Conservation (phyloP, 441 rosid species). For the Brassica hybrid region DNA sequence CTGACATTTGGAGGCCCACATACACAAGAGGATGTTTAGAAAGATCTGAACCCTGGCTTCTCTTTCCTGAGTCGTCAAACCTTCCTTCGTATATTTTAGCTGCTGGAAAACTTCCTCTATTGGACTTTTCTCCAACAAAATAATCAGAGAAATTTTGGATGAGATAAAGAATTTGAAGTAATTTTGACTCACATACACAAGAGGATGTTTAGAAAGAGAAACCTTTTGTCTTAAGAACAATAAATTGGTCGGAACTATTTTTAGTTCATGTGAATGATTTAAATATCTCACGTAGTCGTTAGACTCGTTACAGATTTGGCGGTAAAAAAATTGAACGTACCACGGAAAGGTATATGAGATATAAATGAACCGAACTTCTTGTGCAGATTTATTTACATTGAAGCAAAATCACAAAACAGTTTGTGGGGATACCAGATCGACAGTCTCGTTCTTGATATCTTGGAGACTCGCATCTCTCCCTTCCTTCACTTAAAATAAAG, state of each 20-base stretch:
- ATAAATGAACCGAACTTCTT: slow-evolving; percentile 10
- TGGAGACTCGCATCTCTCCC: slow-evolving; percentile 43
- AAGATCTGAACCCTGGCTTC: slow-evolving; percentile 52
- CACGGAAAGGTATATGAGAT: slow-evolving; percentile 40
- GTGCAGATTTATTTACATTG: slow-evolving; percentile 24
- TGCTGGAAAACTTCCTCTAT: slow-evolving; percentile 65
- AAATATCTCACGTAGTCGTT: not conserved
- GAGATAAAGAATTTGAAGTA: not conserved
- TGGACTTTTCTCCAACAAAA: slow-evolving; percentile 47
- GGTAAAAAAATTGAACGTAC: slow-evolving; percentile 30
- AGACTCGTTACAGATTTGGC: not conserved
- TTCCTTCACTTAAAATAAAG: slow-evolving; percentile 11
- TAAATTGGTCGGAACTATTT: slow-evolving; percentile 12
- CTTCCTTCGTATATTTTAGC: slow-evolving; percentile 58
- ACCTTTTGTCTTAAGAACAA: slow-evolving; percentile 36
- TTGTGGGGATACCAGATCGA: slow-evolving; percentile 43
- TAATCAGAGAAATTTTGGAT: not conserved
- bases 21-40: not conserved
- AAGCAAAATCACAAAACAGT: slow-evolving; percentile 13
- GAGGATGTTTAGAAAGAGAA: slow-evolving; percentile 5
- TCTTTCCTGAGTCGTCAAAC: slow-evolving; percentile 53
- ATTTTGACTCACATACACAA: not conserved
- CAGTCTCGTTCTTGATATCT: slow-evolving; percentile 48
- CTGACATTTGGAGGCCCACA: too few species aligned
- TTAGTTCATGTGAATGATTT: not conserved